Evolutionary conservation across 2,329 filamentous ascomycete species (phyloP).

Genomic region (Aspergillus brasiliensis): DNA sequence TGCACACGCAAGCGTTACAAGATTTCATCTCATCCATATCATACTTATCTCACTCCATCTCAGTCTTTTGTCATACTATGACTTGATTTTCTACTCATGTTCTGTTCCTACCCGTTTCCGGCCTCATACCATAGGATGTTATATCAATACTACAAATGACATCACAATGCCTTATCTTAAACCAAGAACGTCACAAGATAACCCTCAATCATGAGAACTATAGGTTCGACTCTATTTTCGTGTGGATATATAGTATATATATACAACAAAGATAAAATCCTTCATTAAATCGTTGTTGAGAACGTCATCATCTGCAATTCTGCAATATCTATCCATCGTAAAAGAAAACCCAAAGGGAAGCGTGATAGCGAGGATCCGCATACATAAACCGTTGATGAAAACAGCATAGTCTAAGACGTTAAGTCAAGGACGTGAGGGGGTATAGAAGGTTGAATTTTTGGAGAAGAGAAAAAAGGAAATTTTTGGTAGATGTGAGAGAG

Average conservation of each 20-base stretch:
- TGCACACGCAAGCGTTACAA: neutral
- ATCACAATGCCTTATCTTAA: neutral
- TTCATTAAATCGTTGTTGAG: slow-evolving; percentile 40
- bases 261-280: neutral
- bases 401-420: slow-evolving; percentile 30
- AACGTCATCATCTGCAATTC: slow-evolving; percentile 31
- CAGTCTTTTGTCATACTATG: neutral
- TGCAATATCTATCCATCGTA: slow-evolving; percentile 20
- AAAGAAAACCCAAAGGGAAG: neutral
- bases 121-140: neutral
- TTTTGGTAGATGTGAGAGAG: slow-evolving; percentile 1
- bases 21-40: neutral
- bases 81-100: neutral
- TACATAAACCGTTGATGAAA: slow-evolving; percentile 9
- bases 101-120: neutral
- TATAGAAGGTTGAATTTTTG: slow-evolving; percentile 49
- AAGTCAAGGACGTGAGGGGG: slow-evolving; percentile 35
- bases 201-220: neutral
- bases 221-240: neutral
- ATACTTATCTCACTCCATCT: neutral
- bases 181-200: neutral
- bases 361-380: neutral
- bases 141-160: neutral
- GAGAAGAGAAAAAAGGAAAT: slow-evolving; percentile 22
- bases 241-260: neutral